Base-by-base conservation (phyloP, 2,329 filamentous ascomycete species). In the Talaromyces sp. region DNA sequence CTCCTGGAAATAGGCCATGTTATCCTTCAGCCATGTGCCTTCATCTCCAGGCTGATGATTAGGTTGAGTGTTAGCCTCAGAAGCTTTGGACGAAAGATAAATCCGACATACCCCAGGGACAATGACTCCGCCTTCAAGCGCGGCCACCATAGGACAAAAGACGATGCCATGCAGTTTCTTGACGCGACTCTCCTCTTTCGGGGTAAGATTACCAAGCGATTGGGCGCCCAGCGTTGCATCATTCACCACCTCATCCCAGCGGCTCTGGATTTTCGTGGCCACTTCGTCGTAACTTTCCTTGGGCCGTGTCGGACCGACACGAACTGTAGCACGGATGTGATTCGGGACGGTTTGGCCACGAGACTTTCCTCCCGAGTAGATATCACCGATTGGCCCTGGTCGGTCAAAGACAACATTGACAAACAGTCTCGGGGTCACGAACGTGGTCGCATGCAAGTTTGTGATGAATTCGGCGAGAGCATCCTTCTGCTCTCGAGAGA, bases 401-500 rank as follows among this genome's bases (percentile, higher is more conserved):
- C 63, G 58, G 44, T 52, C 33, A 61, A 65, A 68, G 42, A 62
- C 56, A 40, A 67, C 61, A 33, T 68, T 65, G 55, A 68, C 66
- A 59, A 67, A 68, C 12, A 68, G 57, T 6, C 60, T 64, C 4
- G 66, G 66, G 2, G 65, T 67, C 10, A 65, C 51, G 57, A 67
- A 68, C 12, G 65, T 65, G n/a, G 57, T 64, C 12, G 56, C 40
- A 56, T 68, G 66, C 14, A 68, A 59, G 5, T 61, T 5, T 27
- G 65, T 67, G 51, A 68, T 65, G 56, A 55, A 56, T 31, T 63
- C 54, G 27, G 66, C 66, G 40, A 68, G 60, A 14, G 60, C 52
- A n/a, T 59, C 52, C 33, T 68, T 66, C 58, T 68, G 66, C 10
- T 44, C 6, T 12, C 30, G 3, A 8, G 56, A 66, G 40, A 68